Base-by-base conservation (phyloP, 495 filamentous ascomycete genomes). In the Amphirosellinia nigrospora region DNA sequence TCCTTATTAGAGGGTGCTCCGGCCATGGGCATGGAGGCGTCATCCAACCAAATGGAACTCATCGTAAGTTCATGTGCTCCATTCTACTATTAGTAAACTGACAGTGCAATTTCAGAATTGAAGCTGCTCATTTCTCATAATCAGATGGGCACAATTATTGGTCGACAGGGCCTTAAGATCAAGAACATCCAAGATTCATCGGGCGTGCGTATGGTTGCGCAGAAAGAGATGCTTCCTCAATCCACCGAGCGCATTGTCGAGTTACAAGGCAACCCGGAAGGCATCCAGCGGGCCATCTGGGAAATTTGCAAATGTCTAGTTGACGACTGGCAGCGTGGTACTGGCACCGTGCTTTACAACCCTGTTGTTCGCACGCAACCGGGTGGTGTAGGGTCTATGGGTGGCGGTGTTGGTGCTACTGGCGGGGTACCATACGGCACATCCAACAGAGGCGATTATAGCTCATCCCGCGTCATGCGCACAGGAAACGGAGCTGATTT, bases 111-210 rank as follows among this genome's bases (percentile, higher is more conserved):
- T 63, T 65, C 70, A 99, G 96, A 96, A 39, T 91, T 99, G 78
- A 97, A 97, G 70, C 89, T 99, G 11, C 89, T 99, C 73, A 99
- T 99, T 78, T 98, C 96, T 23, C 96, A 99, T 83, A 98, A 98
- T 78, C 96, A 99, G 80, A 99, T 99, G 96, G 96, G 96, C 64
- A 98, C 96, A 71, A 97, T 99, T 81, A 99, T 99, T 74, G 96
- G 96, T 71, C 91, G 94, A 63, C 91, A 94, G 83, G 96, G 96
- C 53, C 86, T 97, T 70, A 98, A 98, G 85, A 99, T 99, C 85
- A 99, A 99, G 87, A 92, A 97, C 80, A 99, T 99, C 74, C 96
- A 99, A 80, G 96, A 99, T 82, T 90, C 90, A 13, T 98, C 96
- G 3, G 94, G 94, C 71, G 95, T 98, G 67, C 93, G 96, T 73